Conservation (phyloP, 441 rosid species). For the Jatropha multifida region DNA sequence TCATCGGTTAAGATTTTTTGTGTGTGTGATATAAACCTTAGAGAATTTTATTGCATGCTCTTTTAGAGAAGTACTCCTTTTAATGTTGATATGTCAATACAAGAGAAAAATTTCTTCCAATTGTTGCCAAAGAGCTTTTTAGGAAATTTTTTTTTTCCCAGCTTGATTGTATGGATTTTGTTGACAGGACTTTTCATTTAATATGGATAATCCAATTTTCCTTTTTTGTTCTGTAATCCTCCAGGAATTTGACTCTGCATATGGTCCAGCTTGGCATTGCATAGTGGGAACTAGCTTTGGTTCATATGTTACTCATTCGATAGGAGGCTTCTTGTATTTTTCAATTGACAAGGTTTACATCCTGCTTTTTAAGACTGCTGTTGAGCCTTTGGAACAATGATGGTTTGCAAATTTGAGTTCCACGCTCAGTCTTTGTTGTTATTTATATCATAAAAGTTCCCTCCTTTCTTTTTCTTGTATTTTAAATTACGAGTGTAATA, state of each 20-base stretch:
- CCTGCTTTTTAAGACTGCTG: constrained; percentile 94
- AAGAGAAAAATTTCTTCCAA: neutral
- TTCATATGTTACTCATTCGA: constrained; percentile 88
- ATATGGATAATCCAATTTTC: neutral
- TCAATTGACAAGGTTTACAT: constrained; percentile 87
- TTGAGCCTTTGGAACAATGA: constrained; percentile 79
- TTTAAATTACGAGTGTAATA: constrained; percentile 24
- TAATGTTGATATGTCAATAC: neutral
- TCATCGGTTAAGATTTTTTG: neutral
- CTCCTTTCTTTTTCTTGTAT: constrained; percentile 1
- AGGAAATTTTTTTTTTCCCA: neutral
- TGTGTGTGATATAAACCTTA: neutral
- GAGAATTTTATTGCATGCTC: neutral
- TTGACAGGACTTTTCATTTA: neutral
- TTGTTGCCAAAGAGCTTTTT: neutral
- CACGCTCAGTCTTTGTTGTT: neutral
- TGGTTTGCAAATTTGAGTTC: constrained; percentile 15
- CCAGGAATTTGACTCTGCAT: constrained; percentile 87
- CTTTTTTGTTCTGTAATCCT: constrained; percentile 5
- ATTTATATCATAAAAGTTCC: constrained; percentile 17
- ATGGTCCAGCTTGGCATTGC: constrained; percentile 99
- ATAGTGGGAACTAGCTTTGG: constrained; percentile 97
- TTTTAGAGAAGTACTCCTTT: neutral
- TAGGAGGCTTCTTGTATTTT: constrained; percentile 94
- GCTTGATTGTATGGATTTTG: constrained; percentile 4